Percentiles rank a stretch among this genome's conserved stretches.
These are phyloP conservation scores for Clarireedia paspali DNA, from an alignment of 2,329 filamentous ascomycete genomes.

Conservation along the genomic window DNA sequence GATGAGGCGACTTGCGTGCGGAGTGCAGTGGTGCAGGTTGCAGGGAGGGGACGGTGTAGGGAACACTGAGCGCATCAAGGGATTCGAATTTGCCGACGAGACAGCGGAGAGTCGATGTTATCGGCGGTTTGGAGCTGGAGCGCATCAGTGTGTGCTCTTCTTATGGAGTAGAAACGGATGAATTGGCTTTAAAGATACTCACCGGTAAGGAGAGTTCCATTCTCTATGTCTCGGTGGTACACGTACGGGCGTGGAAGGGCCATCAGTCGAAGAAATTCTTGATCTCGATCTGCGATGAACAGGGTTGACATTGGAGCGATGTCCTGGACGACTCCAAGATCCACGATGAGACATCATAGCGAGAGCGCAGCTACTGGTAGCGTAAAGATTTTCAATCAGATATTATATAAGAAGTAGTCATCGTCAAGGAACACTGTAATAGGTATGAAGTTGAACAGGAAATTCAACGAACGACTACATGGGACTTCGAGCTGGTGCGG, in stretches of 20 bases:
- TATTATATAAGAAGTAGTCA: constrained; percentile 1
- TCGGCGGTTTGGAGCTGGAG: not conserved
- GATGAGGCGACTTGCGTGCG: constrained; percentile 3
- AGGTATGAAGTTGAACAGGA: not conserved
- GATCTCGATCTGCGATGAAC: not conserved
- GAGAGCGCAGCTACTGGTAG: not conserved
- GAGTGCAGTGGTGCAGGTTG: constrained; percentile 17
- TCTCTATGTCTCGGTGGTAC: not conserved
- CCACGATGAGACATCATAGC: constrained; percentile 4
- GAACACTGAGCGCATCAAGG: constrained; percentile 21
- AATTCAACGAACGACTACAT: not conserved
- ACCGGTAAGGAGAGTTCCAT: not conserved
- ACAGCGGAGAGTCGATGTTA: constrained; percentile 16
- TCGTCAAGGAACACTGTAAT: not conserved
- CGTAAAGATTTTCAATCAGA: not conserved
- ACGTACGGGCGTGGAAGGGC: not conserved
- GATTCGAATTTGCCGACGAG: constrained; percentile 26
- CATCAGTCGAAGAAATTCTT: not conserved
- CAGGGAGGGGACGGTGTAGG: constrained; percentile 11
- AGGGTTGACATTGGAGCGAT: not conserved
- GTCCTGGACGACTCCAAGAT: not conserved
- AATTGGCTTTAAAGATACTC: not conserved
- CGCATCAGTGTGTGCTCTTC: not conserved
- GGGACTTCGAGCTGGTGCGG: not conserved
- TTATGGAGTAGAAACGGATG: not conserved